phyloP scores from a whole-genome alignment of 208 protist genomes.

The Trypanosoma rangeli region DNA sequence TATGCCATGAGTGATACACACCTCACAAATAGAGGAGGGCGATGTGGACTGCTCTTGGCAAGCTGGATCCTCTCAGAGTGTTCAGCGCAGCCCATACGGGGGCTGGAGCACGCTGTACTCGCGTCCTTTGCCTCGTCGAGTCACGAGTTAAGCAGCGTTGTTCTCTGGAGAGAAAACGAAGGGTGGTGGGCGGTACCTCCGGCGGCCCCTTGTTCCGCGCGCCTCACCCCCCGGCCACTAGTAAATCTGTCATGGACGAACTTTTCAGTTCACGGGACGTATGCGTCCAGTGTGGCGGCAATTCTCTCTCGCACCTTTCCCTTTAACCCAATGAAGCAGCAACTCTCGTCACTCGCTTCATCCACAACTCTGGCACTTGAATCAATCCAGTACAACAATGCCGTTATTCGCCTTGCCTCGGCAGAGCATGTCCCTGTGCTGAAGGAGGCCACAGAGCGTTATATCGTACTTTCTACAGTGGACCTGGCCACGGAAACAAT shows the following conservation, averaged over 20 bases:
- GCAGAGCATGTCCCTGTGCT: conserved; percentile 17
- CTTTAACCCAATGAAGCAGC: not conserved
- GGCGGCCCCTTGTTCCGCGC: not conserved
- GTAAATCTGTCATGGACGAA: conserved; percentile 25
- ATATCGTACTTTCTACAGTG: conserved; percentile 14
- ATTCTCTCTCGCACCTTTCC: conserved; percentile 19
- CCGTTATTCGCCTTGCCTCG: conserved; percentile 12
- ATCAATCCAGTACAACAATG: not conserved
- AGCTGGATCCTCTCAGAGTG: not conserved
- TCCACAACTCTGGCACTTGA: conserved; percentile 8
- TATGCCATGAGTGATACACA: not conserved
- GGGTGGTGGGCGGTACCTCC: not conserved
- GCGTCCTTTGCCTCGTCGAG: not conserved
- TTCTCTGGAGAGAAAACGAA: not conserved
- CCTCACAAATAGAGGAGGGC: not conserved
- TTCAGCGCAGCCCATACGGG: not conserved
- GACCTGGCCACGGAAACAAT: conserved; percentile 7
- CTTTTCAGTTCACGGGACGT: conserved; percentile 1
- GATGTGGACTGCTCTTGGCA: not conserved
- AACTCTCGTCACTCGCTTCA: not conserved
- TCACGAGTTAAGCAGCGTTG: not conserved
- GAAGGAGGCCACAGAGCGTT: not conserved
- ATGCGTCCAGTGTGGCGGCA: conserved; percentile 7
- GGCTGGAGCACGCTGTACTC: not conserved
- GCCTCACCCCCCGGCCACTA: not conserved